Base-by-base conservation (phyloP, 2,329 filamentous ascomycete genomes). In the Podosphaera xanthii region DNA sequence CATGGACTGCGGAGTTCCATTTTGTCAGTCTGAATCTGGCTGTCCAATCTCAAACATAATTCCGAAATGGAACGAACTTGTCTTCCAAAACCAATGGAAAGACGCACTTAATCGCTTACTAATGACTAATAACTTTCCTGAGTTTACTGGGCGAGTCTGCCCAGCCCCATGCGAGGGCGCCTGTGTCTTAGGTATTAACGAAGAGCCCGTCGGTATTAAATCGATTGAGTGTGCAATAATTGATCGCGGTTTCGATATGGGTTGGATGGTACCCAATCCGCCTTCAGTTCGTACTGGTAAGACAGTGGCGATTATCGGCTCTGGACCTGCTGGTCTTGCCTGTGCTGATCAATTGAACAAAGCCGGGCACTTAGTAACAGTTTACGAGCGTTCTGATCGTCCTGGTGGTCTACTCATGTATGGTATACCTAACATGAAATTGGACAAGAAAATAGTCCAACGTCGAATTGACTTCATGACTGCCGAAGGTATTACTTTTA, bases 391-490 rank as follows among this genome's bases (percentile, higher is more conserved):
- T 64, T 82, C 89, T 61, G 91, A 97, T 70, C 87, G 91, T 64
- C 76, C 85, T 60, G 91, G 91, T 73, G 91, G 91, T 71, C 77
- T 97, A 59, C 80, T 97, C 68, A 96, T 96, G 91, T 96, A 97
- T 70, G 91, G 91, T 65, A 97, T 97, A 65, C 91, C 91, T 65
- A 97, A 97, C 77, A 97, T 97, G 91, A 97, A 97, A 77, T 85
- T 97, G 49, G 91, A 97, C 76, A 97, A 97, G 79, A 88, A 88
- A 69, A 83, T 96, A 63, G 91, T 97, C 61, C 91, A 96, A 77
- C 86, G 91, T 58, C 86, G 91, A 71, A 89, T 92, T 56, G 87
- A 96, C 72, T 89, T 97, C 72, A 91, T 96, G 87, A 87, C 86
- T 59, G 80, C 83, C 2, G 91, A 96, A 73, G 91, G 91, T 56